phyloP scores from a whole-genome alignment of 202 grass and related monocot species.

The Bolboschoenoplectus hybrid region DNA sequence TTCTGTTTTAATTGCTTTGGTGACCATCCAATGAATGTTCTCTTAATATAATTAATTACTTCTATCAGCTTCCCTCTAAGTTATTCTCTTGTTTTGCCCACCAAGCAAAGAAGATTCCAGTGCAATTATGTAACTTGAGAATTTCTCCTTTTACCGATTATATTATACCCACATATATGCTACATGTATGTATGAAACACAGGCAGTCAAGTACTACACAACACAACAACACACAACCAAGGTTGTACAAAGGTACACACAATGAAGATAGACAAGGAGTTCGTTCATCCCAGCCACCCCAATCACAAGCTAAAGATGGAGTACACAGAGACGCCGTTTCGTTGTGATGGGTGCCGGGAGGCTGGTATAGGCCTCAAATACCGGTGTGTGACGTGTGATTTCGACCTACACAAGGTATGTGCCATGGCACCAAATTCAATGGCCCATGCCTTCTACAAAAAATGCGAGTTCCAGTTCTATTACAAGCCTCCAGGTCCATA shows the following conservation, averaged over 20 bases:
- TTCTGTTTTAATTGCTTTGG: slow-evolving; percentile 41
- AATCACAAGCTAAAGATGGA: slow-evolving; percentile 48
- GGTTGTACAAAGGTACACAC: not conserved
- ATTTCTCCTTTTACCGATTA: slow-evolving; percentile 26
- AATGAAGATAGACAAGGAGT: slow-evolving; percentile 52
- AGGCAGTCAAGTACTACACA: not conserved
- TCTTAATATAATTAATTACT: slow-evolving; percentile 26
- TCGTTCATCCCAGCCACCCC: slow-evolving; percentile 37
- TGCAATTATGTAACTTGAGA: slow-evolving; percentile 38
- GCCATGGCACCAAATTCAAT: slow-evolving; percentile 34
- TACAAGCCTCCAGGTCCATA: not conserved
- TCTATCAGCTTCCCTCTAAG: slow-evolving; percentile 27
- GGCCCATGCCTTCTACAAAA: slow-evolving; percentile 38
- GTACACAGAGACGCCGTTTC: slow-evolving; percentile 42
- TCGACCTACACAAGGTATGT: slow-evolving; percentile 49
- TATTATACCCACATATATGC: slow-evolving; percentile 15
- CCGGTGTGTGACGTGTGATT: slow-evolving; percentile 44
- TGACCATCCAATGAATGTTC: slow-evolving; percentile 33
- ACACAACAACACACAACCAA: slow-evolving; percentile 18
- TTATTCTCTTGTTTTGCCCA: slow-evolving; percentile 40
- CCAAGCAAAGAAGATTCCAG: slow-evolving; percentile 46
- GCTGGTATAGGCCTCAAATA: slow-evolving; percentile 39
- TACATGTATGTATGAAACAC: not conserved
- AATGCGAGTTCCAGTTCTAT: slow-evolving; percentile 41
- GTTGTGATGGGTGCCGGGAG: slow-evolving; percentile 39